These are phyloP conservation scores for Elymus sibiricus DNA, from an alignment of 176 grass and related monocot genomes.

Conservation along the genomic window DNA sequence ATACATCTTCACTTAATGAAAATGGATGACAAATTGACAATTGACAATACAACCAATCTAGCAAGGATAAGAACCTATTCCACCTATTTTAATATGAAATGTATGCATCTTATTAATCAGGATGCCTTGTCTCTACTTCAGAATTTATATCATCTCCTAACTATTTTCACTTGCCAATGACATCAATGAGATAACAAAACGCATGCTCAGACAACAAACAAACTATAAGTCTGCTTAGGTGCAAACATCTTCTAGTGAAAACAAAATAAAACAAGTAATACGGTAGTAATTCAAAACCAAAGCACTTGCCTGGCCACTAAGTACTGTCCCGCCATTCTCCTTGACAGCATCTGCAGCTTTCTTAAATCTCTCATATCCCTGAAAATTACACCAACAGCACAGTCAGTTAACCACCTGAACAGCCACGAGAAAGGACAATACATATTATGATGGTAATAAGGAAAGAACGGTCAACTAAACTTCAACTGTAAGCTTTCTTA, in stretches of 20 bases:
- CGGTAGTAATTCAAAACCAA: conserved; percentile 1
- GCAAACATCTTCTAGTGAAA: conserved; percentile 6
- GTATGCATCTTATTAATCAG: no score
- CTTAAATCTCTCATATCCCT: conserved; percentile 95
- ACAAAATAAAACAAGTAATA: neutral
- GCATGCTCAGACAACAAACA: neutral
- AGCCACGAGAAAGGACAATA: neutral
- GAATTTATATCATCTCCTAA: neutral
- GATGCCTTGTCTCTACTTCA: no score
- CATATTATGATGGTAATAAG: neutral
- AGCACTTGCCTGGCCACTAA: conserved; percentile 75
- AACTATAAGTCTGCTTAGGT: neutral
- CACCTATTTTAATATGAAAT: no score
- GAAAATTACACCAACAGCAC: conserved; percentile 26
- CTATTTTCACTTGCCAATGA: neutral
- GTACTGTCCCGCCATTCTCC: conserved; percentile 43
- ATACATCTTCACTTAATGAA: neutral
- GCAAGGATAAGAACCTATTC: no score
- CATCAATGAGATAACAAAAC: neutral
- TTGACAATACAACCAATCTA: neutral
- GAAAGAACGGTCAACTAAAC: conserved; percentile 4
- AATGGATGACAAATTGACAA: no score
- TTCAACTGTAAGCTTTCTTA: neutral
- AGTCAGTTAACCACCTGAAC: neutral
- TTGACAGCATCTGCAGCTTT: conserved; percentile 81